A percentile compares a stretch with the other conserved stretches of the same genome.
Evolutionary conservation across 371 early-diverging fungal genomes (phyloP).

Genomic region (Choanephora cucurbitarum): DNA sequence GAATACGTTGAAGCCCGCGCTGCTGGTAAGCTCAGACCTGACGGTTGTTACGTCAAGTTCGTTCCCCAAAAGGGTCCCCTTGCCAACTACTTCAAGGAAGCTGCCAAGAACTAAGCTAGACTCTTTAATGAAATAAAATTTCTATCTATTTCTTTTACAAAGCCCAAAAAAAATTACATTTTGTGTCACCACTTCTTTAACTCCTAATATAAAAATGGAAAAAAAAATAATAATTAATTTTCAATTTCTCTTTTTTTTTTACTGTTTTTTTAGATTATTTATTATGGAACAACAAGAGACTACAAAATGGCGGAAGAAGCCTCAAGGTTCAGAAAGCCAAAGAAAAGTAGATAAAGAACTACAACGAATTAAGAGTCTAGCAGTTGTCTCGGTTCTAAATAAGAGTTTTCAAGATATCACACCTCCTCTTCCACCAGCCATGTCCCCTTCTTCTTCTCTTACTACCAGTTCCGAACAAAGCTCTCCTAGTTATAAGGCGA

Average conservation of each 20-base stretch:
- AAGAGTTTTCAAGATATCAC: conserved; percentile 30
- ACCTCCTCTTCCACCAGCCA: conserved; percentile 14
- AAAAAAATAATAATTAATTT: not conserved
- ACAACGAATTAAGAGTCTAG: conserved; percentile 44
- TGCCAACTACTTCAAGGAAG: conserved; percentile 51
- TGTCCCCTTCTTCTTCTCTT: conserved; percentile 18
- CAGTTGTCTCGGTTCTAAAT: conserved; percentile 45
- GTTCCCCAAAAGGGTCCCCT: conserved; percentile 90
- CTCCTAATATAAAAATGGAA: no score
- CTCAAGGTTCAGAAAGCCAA: conserved; percentile 1
- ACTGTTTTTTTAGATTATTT: conserved; percentile 8
- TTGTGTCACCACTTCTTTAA: not conserved
- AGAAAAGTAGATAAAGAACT: conserved; percentile 42
- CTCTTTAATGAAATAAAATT: not conserved
- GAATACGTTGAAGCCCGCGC: conserved; percentile 87
- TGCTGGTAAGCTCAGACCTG: conserved; percentile 85
- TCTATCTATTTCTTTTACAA: not conserved
- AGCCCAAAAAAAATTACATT: no score
- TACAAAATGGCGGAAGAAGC: conserved; percentile 10
- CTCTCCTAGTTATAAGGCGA: not conserved
- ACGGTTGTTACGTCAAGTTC: conserved; percentile 98
- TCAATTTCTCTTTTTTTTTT: not conserved
- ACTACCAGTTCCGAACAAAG: conserved; percentile 3
- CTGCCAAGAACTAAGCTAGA: conserved; percentile 33
- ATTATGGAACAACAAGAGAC: conserved; percentile 7